A percentile compares a stretch with the other conserved stretches of the same genome.
Evolutionary conservation across 2,329 filamentous ascomycete genomes (phyloP).

Genomic region (Fulvia fulva): DNA sequence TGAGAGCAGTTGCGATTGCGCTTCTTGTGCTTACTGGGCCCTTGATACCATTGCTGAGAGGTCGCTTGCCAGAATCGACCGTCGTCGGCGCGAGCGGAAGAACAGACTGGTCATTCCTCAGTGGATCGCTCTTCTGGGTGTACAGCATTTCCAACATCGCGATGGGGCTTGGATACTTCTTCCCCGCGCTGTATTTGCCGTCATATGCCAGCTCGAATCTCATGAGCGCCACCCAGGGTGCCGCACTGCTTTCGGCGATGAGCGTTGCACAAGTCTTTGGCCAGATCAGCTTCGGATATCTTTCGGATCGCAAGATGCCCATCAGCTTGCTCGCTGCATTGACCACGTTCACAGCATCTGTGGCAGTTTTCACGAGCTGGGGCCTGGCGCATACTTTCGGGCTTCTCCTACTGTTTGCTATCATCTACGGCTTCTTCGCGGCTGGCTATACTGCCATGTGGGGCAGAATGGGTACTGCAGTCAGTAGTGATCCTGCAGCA

Average conservation of each 20-base stretch:
- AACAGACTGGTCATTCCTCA: conserved; percentile 33
- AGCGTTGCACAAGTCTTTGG: conserved; percentile 37
- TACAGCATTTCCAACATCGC: conserved; percentile 36
- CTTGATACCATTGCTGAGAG: conserved; percentile 33
- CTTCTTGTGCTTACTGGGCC: conserved; percentile 32
- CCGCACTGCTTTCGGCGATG: conserved; percentile 35
- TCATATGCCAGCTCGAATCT: conserved; percentile 33
- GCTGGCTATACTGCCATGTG: conserved; percentile 38
- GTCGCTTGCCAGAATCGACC: conserved; percentile 29
- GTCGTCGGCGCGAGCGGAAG: conserved; percentile 17
- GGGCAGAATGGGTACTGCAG: conserved; percentile 23
- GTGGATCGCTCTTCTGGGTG: conserved; percentile 29
- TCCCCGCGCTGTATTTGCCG: conserved; percentile 39
- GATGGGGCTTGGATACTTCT: conserved; percentile 39
- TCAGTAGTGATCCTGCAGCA: conserved; percentile 14
- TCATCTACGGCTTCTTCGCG: conserved; percentile 45
- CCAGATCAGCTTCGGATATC: conserved; percentile 34
- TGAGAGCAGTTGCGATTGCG: conserved; percentile 22
- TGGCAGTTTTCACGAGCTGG: conserved; percentile 46
- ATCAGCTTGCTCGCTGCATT: conserved; percentile 32
- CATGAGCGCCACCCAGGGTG: conserved; percentile 23
- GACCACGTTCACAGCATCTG: conserved; percentile 39
- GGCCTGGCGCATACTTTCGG: conserved; percentile 40
- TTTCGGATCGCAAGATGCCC: conserved; percentile 37
- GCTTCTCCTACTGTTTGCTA: conserved; percentile 38